Percentiles rank a stretch among this genome's conserved stretches.
Conservation (phyloP, 2,329 filamentous ascomycete genomes). For the Thelonectria rubi region DNA sequence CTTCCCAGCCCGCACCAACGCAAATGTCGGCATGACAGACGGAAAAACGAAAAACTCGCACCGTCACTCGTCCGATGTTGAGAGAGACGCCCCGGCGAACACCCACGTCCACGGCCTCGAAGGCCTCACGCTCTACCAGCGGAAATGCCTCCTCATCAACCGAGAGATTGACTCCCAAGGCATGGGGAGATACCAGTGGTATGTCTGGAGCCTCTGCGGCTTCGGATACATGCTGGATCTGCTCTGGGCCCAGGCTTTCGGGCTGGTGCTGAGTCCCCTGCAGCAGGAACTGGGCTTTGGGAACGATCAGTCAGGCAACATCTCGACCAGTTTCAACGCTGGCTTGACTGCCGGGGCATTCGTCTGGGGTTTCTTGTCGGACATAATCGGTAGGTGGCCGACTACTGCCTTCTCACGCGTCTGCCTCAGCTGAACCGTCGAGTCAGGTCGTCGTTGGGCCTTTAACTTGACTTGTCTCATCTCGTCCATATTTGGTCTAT, state of each 20-base stretch:
- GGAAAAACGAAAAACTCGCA: neutral
- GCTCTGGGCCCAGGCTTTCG: constrained; percentile 67
- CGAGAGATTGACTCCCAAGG: constrained; percentile 60
- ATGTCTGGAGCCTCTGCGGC: constrained; percentile 61
- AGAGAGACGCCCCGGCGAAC: neutral
- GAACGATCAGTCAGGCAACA: constrained; percentile 50
- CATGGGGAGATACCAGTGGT: constrained; percentile 64
- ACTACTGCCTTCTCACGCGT: neutral
- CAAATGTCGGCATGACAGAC: neutral
- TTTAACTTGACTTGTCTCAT: constrained; percentile 68
- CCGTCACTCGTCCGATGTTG: neutral
- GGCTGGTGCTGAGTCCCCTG: constrained; percentile 61
- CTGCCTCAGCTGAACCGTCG: neutral
- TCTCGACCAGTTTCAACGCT: constrained; percentile 63
- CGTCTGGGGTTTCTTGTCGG: constrained; percentile 64
- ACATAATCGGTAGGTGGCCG: constrained; percentile 52
- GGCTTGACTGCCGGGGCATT: constrained; percentile 65
- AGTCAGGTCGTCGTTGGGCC: constrained; percentile 58
- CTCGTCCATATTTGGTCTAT: constrained; percentile 61
- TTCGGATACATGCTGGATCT: constrained; percentile 65
- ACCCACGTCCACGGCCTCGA: neutral
- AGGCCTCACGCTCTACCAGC: neutral
- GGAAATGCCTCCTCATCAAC: constrained; percentile 1
- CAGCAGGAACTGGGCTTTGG: constrained; percentile 66
- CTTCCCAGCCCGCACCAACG: neutral